Conservation (phyloP, 768 basidiomycete species). For the Suillus subluteus region DNA sequence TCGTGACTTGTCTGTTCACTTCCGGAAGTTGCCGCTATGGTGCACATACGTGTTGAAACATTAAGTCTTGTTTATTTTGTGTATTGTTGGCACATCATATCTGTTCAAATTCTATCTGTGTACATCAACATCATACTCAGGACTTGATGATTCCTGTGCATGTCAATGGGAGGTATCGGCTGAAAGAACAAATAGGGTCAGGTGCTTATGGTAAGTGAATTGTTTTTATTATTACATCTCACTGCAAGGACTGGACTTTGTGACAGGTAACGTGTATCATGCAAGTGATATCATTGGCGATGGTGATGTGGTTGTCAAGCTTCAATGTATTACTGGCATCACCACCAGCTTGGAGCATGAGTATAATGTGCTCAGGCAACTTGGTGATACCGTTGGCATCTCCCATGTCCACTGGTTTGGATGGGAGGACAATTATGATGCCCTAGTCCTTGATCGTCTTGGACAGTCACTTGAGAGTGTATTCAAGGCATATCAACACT, state of each 20-base stretch:
- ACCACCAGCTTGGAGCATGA: conserved; percentile 3
- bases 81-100: too few relatives aligned
- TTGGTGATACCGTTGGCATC: conserved; percentile 1
- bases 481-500: conserved; percentile 5
- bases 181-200: neutral
- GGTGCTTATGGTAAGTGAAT: conserved; percentile 3
- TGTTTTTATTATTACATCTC: neutral
- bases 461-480: conserved; percentile 4
- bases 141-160: neutral
- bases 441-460: conserved; percentile 6
- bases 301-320: conserved; percentile 3
- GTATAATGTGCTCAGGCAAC: neutral
- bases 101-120: too few relatives aligned
- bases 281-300: neutral
- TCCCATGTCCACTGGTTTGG: conserved; percentile 5
- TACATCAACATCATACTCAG: too few relatives aligned
- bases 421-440: neutral
- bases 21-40: too few relatives aligned
- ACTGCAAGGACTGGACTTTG: neutral
- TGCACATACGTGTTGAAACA: too few relatives aligned
- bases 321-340: neutral
- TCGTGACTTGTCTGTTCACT: too few relatives aligned
- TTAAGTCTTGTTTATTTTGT: too few relatives aligned
- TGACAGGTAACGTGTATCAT: neutral
- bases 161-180: conserved; percentile 4